These are phyloP conservation scores for Aspergillus pseudoviridinutans DNA, from an alignment of 2,329 filamentous ascomycete species.

Conservation along the genomic window DNA sequence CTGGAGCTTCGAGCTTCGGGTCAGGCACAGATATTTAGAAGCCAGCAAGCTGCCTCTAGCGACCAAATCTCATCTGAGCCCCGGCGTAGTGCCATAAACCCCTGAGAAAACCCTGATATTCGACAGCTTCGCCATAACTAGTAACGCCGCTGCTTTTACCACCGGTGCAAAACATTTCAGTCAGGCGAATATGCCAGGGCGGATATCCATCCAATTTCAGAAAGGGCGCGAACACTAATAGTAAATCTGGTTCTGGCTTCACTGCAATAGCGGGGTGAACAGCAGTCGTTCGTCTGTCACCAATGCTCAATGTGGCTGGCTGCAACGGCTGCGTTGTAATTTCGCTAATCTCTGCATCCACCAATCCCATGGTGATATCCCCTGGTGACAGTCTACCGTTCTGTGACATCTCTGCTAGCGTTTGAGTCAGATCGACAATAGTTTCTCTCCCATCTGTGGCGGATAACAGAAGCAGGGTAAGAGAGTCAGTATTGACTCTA, in stretches of 20 bases:
- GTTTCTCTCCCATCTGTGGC: constrained; percentile 87
- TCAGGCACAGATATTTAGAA: background rate
- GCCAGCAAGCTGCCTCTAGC: constrained; percentile 29
- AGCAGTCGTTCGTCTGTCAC: background rate
- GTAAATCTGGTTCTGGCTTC: constrained; percentile 83
- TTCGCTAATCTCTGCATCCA: constrained; percentile 80
- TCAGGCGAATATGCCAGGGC: constrained; percentile 91
- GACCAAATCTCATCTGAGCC: constrained; percentile 82
- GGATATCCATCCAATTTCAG: constrained; percentile 88
- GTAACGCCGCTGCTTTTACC: constrained; percentile 35
- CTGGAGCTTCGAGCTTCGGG: background rate
- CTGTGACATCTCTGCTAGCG: constrained; percentile 91
- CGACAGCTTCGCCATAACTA: constrained; percentile 54
- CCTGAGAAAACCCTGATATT: constrained; percentile 88
- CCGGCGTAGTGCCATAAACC: constrained; percentile 79
- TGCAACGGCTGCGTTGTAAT: constrained; percentile 39
- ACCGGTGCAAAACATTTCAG: constrained; percentile 76
- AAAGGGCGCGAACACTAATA: constrained; percentile 80
- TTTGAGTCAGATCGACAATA: constrained; percentile 91
- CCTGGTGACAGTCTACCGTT: constrained; percentile 73
- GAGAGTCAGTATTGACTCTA: constrained; percentile 25
- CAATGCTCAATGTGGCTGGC: constrained; percentile 3
- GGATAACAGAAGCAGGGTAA: constrained; percentile 74
- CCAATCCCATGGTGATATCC: constrained; percentile 80
- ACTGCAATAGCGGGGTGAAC: constrained; percentile 40